A percentile compares a stretch with the other conserved stretches of the same genome.
phyloP scores from a whole-genome alignment of 768 basidiomycete species.

The Lactarius quietus region DNA sequence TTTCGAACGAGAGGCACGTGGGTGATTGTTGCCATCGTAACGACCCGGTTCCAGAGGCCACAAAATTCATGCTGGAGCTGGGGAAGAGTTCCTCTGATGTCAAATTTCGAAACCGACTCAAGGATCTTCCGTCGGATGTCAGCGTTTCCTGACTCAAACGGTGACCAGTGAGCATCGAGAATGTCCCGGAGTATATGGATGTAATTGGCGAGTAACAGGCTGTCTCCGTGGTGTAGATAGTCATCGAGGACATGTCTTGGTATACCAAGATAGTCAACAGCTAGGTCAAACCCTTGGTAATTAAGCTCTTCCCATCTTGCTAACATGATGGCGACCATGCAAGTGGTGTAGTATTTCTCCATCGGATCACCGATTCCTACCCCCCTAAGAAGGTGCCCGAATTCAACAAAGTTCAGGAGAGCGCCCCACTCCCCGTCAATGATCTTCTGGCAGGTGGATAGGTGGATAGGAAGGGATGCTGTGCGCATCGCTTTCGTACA shows the following conservation, averaged over 20 bases:
- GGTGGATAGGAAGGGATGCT: neutral
- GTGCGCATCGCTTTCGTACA: neutral
- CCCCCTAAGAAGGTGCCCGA: neutral
- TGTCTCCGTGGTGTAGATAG: neutral
- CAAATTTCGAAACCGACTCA: neutral
- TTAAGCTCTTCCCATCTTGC: neutral
- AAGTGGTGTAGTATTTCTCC: neutral
- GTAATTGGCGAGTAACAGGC: conserved; percentile 6
- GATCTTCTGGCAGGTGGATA: too few relatives aligned
- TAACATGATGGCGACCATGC: neutral
- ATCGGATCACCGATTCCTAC: neutral
- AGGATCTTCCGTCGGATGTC: neutral
- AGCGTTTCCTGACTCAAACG: neutral
- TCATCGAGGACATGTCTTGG: neutral
- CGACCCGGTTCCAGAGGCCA: conserved; percentile 3
- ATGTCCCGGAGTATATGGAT: neutral
- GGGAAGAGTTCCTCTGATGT: neutral
- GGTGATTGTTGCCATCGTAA: neutral
- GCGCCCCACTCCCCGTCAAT: neutral
- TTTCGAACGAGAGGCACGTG: too few relatives aligned
- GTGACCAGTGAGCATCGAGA: neutral
- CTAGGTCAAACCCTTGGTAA: conserved; percentile 7
- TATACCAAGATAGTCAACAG: neutral
- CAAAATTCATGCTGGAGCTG: conserved; percentile 12
- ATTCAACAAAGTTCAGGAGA: neutral